Conservation (phyloP, 2,329 filamentous ascomycete species). For the Hymenoscyphus salicellus region DNA sequence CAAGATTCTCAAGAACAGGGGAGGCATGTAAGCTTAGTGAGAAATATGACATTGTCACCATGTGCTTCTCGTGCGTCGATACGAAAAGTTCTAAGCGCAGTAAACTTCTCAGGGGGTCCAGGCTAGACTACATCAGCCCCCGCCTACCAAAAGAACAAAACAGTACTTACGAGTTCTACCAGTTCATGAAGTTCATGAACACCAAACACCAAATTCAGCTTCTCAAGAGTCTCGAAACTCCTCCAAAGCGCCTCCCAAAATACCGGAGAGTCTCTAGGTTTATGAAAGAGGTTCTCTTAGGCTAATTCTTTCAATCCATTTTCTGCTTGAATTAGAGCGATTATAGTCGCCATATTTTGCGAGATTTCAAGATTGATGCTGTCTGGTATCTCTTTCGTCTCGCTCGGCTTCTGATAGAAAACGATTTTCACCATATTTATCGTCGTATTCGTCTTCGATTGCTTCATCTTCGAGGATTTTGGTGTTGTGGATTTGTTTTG, state of each 20-base stretch:
- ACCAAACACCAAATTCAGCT: neutral
- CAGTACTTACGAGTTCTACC: neutral
- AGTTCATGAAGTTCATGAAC: neutral
- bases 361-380: neutral
- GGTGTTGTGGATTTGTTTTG: neutral
- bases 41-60: neutral
- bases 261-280: neutral
- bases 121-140: neutral
- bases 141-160: neutral
- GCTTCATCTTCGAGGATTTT: neutral
- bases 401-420: neutral
- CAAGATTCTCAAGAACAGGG: neutral
- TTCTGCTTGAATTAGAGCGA: neutral
- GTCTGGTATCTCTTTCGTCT: neutral
- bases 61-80: neutral
- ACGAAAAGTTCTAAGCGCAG: neutral
- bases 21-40: neutral
- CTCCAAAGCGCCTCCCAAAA: neutral
- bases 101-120: neutral
- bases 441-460: neutral
- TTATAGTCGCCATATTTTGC: neutral
- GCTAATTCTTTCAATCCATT: neutral
- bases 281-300: neutral
- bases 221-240: neutral
- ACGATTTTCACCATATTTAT: neutral